These are phyloP conservation scores for Neurospora hispaniola DNA, from an alignment of 495 filamentous ascomycete species.

Conservation along the genomic window DNA sequence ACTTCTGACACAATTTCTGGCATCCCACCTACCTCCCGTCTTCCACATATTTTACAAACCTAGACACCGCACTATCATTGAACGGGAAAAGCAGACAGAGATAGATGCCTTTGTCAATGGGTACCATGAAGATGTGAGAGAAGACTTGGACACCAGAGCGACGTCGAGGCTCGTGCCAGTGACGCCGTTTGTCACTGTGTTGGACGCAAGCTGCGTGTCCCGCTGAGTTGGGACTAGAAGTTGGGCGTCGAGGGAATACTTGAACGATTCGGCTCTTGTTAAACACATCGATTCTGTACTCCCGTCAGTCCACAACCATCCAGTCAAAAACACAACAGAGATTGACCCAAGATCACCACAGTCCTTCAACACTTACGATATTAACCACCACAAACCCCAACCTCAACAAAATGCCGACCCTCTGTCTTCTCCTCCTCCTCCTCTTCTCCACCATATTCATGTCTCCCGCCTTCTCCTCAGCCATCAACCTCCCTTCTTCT, in stretches of 20 bases:
- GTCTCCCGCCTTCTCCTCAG: not conserved
- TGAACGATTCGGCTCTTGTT: not conserved
- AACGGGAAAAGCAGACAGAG: not conserved
- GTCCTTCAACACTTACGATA: not conserved
- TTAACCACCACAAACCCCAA: not conserved
- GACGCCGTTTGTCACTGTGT: not conserved
- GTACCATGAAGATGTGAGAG: too few species aligned
- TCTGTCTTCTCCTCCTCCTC: not conserved
- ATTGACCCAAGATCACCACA: too few species aligned
- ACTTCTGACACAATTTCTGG: not conserved
- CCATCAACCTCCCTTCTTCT: not conserved
- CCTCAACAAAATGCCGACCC: not conserved
- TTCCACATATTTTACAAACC: not conserved
- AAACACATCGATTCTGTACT: not conserved
- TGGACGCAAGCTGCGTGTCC: not conserved
- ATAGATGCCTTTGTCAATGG: not conserved
- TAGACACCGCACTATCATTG: not conserved
- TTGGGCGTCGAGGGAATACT: not conserved
- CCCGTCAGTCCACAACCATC: not conserved
- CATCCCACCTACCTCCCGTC: not conserved
- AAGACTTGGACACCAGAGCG: not conserved
- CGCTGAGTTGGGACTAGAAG: not conserved
- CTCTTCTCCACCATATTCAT: not conserved
- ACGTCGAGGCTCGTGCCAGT: not conserved
- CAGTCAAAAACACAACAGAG: not conserved